A percentile compares a stretch with the other conserved stretches of the same genome.
phyloP scores from a whole-genome alignment of 2,329 filamentous ascomycete genomes.

The Fusarium sp. region DNA sequence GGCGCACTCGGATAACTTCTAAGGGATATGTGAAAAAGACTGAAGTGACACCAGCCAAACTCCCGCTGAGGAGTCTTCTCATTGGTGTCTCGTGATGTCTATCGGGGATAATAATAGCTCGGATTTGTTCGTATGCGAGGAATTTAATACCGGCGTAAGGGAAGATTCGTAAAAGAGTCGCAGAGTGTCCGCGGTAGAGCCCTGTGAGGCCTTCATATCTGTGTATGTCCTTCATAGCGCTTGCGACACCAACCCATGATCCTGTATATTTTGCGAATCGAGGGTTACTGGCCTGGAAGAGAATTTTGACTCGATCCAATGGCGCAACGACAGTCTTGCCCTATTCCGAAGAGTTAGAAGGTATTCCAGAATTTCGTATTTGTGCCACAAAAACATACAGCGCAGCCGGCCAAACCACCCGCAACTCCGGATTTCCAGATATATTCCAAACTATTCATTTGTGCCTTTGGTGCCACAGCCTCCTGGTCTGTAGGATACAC shows the following conservation, averaged over 20 bases:
- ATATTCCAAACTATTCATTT: conserved; percentile 82
- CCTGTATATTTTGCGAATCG: conserved; percentile 94
- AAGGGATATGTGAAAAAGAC: conserved; percentile 98
- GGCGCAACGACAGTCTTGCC: conserved; percentile 96
- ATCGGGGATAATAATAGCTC: conserved; percentile 78
- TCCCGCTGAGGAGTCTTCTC: conserved; percentile 80
- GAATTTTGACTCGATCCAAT: conserved; percentile 97
- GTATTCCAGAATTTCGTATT: neutral
- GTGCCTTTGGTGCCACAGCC: conserved; percentile 58
- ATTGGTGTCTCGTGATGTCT: conserved; percentile 82
- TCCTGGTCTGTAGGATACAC: conserved; percentile 65
- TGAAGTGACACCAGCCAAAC: conserved; percentile 84
- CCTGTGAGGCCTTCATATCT: conserved; percentile 78
- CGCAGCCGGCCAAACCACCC: conserved; percentile 91
- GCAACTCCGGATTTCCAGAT: conserved; percentile 85
- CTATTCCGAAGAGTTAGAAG: conserved; percentile 59
- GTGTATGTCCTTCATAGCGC: conserved; percentile 88
- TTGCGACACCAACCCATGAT: conserved; percentile 86
- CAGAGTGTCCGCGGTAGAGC: conserved; percentile 93
- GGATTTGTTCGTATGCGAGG: conserved; percentile 96
- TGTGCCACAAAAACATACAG: conserved; percentile 68
- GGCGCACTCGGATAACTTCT: conserved; percentile 89
- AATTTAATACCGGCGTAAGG: conserved; percentile 99
- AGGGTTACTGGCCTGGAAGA: conserved; percentile 95
- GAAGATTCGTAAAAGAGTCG: conserved; percentile 93